Percentiles rank a stretch among this genome's conserved stretches.
These are phyloP conservation scores for Geranomyces variabilis DNA, from an alignment of 192 early-diverging fungal species.

Conservation along the genomic window DNA sequence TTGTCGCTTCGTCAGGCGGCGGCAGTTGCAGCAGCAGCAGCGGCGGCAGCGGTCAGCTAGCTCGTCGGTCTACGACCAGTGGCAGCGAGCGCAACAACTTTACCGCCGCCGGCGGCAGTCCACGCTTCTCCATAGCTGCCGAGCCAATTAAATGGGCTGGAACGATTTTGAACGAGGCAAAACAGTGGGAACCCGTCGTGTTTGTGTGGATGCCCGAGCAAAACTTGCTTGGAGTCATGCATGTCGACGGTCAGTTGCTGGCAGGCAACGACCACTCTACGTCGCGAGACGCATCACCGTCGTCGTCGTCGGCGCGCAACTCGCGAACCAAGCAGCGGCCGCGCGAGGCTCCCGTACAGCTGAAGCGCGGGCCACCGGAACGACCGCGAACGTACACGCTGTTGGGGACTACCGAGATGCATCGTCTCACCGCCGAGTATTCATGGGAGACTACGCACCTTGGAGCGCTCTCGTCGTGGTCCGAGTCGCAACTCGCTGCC, in stretches of 20 bases:
- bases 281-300: neutral
- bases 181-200: constrained; percentile 6
- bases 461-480: neutral
- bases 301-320: neutral
- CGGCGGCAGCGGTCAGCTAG: no score
- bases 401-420: neutral
- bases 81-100: no score
- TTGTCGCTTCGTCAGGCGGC: no score
- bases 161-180: neutral
- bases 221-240: neutral
- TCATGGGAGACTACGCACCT: neutral
- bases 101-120: no score
- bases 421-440: constrained; percentile 1
- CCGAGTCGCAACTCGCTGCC: neutral
- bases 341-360: neutral
- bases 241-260: neutral
- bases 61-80: no score
- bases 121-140: no score
- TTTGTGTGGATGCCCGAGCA: neutral
- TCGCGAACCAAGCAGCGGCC: neutral
- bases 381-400: neutral
- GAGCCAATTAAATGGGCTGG: neutral
- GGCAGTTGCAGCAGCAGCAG: no score
- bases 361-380: no score
- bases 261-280: neutral